A percentile compares a stretch with the other conserved stretches of the same genome.
phyloP scores from a whole-genome alignment of 1,284 basidiomycete species.

The Rhodotorula mucilaginosa region DNA sequence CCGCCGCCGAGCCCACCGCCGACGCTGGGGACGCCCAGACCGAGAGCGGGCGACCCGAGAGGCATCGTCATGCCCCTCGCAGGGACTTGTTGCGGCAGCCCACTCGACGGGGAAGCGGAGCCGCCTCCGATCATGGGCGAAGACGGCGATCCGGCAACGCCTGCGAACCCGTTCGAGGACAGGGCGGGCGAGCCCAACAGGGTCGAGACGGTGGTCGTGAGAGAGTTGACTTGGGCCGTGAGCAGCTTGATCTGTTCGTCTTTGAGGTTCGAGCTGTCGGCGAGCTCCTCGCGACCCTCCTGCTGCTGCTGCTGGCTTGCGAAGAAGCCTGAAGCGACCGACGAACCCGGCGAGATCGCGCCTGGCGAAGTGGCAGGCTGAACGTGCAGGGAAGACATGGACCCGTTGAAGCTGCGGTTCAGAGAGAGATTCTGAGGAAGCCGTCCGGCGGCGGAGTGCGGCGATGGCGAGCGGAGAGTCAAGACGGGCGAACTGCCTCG shows the following conservation, averaged over 20 bases:
- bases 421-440: conserved; percentile 12
- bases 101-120: background rate
- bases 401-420: conserved; percentile 10
- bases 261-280: conserved; percentile 8
- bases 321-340: conserved; percentile 11
- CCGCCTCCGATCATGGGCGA: background rate
- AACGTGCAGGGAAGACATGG: conserved; percentile 14
- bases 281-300: background rate
- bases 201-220: conserved; percentile 32
- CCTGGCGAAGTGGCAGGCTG: conserved; percentile 5
- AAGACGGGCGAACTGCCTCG: conserved; percentile 31
- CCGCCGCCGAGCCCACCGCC: background rate
- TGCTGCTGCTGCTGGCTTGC: background rate
- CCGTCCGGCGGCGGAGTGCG: conserved; percentile 1
- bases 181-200: conserved; percentile 14
- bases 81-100: background rate
- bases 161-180: background rate
- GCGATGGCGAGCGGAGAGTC: conserved; percentile 37
- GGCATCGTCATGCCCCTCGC: conserved; percentile 14
- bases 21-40: background rate
- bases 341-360: conserved; percentile 9
- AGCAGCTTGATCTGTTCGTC: conserved; percentile 39
- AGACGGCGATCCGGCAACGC: background rate
- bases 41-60: conserved; percentile 6
- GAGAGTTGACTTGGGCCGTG: conserved; percentile 32